phyloP scores from a whole-genome alignment of 768 basidiomycete genomes.

The Mycena leptocephala region DNA sequence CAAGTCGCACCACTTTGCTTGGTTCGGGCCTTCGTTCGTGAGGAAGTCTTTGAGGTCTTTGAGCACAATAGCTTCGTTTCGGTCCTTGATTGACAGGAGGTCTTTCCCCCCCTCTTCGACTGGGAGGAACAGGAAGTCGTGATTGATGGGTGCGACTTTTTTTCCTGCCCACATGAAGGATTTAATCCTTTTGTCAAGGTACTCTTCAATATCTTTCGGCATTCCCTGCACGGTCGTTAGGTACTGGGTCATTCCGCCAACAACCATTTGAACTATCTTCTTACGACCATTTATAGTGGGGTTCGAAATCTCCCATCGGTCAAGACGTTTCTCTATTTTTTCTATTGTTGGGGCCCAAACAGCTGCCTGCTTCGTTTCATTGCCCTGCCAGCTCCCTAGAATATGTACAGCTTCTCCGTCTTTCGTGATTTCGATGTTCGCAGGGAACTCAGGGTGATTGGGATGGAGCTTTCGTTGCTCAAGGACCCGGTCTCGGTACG shows the following conservation, averaged over 20 bases:
- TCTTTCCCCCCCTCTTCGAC: background rate
- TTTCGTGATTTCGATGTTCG: conserved; percentile 1
- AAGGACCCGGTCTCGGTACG: background rate
- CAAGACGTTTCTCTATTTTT: conserved; percentile 31
- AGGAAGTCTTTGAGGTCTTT: too few species aligned
- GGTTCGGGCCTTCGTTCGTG: background rate
- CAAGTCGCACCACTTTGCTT: background rate
- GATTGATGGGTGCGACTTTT: conserved; percentile 6
- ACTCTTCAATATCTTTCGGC: conserved; percentile 34
- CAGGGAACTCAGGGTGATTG: background rate
- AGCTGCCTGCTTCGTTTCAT: too few species aligned
- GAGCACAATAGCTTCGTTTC: background rate
- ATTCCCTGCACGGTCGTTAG: conserved; percentile 48
- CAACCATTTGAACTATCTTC: too few species aligned
- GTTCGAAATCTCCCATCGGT: conserved; percentile 29
- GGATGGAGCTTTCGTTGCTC: background rate
- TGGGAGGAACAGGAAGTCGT: background rate
- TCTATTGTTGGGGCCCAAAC: conserved; percentile 35
- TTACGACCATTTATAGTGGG: too few species aligned
- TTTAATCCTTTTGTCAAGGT: conserved; percentile 26
- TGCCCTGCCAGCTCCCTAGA: conserved; percentile 42
- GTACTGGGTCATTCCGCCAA: too few species aligned
- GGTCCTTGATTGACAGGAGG: background rate
- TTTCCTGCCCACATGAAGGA: conserved; percentile 43
- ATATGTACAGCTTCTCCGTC: conserved; percentile 12